Base-by-base conservation (phyloP, 2,329 filamentous ascomycete species). In the Aspergillus novofumigatus region DNA sequence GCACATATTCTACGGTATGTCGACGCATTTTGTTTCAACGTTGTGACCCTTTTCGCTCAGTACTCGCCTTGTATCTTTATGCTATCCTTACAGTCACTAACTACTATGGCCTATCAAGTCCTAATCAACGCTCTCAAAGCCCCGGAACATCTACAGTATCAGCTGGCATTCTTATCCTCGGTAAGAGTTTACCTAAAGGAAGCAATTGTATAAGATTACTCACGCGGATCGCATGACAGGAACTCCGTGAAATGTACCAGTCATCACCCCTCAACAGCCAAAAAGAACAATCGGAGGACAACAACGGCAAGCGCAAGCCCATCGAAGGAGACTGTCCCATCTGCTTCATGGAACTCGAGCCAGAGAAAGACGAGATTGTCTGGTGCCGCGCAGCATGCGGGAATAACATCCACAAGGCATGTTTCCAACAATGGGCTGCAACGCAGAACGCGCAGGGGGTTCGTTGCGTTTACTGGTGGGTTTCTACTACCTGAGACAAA, bases 261-360 rank as follows among this genome's bases (percentile, higher is more conserved):
- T 74, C 76, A 17, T 82, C 84, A 0, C 79, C 83, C 0, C 71
- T 80, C 2, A 79, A 80, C 2, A 78, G 78, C 3, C 70, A 76
- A 21, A 74, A 76, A 23, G 66, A 71, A 9, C 62, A 69, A 9
- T 62, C 68, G 42, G 61, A 70, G 29, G 71, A 76, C 9, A 71
- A 76, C 6, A 69, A 71, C 28, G 78, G 80, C 20, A 81, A 81
- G 20, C 81, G 83, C 56, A 87, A 86, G 64, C 74, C 81, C 1
- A 70, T 86, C 35, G 82, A 86, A 52, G 85, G 83, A 23, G 83
- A 86, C 59, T 88, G 85, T 63, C 83, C 84, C 0, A 83, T 87
- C 60, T 87, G 85, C 69, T 84, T 82, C 66, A 81, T 80, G 72
- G 80, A 83, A 52, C 79, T 85, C 53, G 75, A 80, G 26, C 67